Conservation (phyloP, 352 stramenopile genomes). For the Elongisporangium senticosum region DNA sequence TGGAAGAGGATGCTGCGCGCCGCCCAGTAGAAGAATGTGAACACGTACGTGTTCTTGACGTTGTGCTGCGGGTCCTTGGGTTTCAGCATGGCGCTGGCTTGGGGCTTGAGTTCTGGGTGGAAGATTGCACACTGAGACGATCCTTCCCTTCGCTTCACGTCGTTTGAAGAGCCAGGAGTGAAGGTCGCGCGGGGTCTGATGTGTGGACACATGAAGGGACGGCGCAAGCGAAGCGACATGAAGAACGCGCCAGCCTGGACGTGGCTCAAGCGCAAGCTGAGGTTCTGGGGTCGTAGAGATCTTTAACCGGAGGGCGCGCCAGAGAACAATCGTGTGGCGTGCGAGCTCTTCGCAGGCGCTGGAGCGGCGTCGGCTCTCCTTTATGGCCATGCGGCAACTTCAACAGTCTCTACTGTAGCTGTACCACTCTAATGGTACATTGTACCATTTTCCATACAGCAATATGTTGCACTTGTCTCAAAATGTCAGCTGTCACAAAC, state of each 20-base stretch:
- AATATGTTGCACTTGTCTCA: neutral
- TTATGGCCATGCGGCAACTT: neutral
- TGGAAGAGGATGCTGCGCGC: constrained; percentile 72
- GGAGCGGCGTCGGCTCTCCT: neutral
- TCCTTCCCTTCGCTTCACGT: neutral
- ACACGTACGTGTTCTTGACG: constrained; percentile 59
- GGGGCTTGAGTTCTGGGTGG: neutral
- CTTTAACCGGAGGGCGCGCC: neutral
- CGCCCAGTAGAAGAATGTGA: constrained; percentile 76
- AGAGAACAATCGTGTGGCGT: neutral
- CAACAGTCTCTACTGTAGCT: neutral
- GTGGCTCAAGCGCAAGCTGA: neutral
- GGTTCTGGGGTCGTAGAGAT: neutral
- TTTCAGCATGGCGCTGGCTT: neutral
- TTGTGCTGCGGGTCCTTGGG: constrained; percentile 26
- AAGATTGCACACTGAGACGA: neutral
- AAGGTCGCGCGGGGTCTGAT: neutral
- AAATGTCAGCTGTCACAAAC: neutral
- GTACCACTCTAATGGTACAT: neutral
- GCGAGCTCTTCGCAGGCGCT: neutral
- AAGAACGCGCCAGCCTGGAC: neutral
- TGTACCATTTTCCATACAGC: neutral
- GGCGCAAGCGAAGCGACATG: neutral
- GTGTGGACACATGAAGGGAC: neutral
- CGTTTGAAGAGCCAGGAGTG: neutral